Base-by-base conservation (phyloP, 2,329 filamentous ascomycete species). In the Exserohilum rostratum region DNA sequence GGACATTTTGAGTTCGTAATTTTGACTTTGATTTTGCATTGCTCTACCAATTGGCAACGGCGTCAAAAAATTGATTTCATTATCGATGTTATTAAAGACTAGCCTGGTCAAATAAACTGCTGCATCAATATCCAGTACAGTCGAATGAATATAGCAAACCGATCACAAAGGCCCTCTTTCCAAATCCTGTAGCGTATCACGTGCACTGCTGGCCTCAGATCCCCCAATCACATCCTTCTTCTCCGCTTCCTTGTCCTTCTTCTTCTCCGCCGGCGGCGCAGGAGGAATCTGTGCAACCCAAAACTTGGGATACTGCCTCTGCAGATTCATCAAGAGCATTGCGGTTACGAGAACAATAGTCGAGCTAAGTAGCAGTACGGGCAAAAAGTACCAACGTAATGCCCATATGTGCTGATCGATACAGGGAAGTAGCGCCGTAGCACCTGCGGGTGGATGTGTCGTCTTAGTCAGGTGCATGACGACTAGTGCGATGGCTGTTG, bases 401-500 rank as follows among this genome's bases (percentile, higher is more conserved):
- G 68, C 67, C 58, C 76, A 75, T 30, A 79, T 72, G 7, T 66
- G 58, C 9, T 67, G 57, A 13, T 79, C 70, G 5, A 77, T 70
- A 20, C 73, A 73, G 0, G 79, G 77, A 38, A 81, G 57, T 4
- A 80, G 65, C 0, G 79, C 78, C 10, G 78, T 81, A 1, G 78
- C 79, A 25, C 78, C 79, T 15, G 78, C 79, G 5, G 79, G 79
- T 13, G 79, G 79, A 55, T 81, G 78, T 0, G 78, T 76, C 3
- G 78, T 79, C 43, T 78, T 77, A 1, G 78, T 80, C 17, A 77
- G 56, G 45, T 76, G 74, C 79, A 80, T 81, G 25, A 78, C 75
- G n/a, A 78, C 64, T 10, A 76, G 73, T 1, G 78, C 76, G 17
- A 76, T 64, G 2, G 76, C 77, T 42, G 76, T 78, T 3, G 75